phyloP scores from a whole-genome alignment of 2,329 filamentous ascomycete species.

The Thermochaetoides dissita region DNA sequence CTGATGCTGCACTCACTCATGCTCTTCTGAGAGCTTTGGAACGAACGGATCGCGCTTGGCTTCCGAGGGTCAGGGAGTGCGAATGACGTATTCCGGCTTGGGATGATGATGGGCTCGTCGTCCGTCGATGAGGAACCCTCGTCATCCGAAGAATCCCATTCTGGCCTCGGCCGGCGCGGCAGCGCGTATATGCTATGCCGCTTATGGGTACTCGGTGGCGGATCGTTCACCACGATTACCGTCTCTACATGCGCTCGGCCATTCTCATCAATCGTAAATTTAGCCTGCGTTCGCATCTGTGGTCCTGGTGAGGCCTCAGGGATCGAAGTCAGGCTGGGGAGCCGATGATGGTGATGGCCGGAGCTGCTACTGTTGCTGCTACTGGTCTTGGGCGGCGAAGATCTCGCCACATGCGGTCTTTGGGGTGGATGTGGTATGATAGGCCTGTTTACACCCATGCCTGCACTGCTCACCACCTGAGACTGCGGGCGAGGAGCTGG shows the following conservation, averaged over 20 bases:
- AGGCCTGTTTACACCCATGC: constrained; percentile 23
- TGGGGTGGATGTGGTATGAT: constrained; percentile 18
- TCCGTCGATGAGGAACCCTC: constrained; percentile 45
- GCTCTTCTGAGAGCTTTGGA: constrained; percentile 33
- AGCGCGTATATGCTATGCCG: constrained; percentile 16
- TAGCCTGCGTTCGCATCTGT: constrained; percentile 40
- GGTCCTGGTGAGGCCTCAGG: constrained; percentile 33
- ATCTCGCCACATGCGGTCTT: constrained; percentile 29
- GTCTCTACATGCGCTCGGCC: constrained; percentile 45
- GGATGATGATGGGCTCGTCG: constrained; percentile 51
- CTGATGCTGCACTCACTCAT: constrained; percentile 36
- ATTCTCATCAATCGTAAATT: constrained; percentile 49
- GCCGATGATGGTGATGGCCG: constrained; percentile 25
- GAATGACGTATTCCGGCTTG: constrained; percentile 46
- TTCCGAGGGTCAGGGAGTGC: constrained; percentile 39
- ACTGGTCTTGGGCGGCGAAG: constrained; percentile 35
- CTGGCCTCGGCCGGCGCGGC: constrained; percentile 21
- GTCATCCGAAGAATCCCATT: constrained; percentile 26
- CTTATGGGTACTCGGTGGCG: constrained; percentile 10
- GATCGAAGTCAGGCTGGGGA: constrained; percentile 42
- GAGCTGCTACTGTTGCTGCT: constrained; percentile 18
- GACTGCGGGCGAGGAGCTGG: constrained; percentile 24
- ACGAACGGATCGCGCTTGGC: constrained; percentile 30
- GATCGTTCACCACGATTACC: constrained; percentile 26
- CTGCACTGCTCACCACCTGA: constrained; percentile 20